Conservation (phyloP, 371 early-diverging fungal genomes). For the Mycotypha africana region DNA sequence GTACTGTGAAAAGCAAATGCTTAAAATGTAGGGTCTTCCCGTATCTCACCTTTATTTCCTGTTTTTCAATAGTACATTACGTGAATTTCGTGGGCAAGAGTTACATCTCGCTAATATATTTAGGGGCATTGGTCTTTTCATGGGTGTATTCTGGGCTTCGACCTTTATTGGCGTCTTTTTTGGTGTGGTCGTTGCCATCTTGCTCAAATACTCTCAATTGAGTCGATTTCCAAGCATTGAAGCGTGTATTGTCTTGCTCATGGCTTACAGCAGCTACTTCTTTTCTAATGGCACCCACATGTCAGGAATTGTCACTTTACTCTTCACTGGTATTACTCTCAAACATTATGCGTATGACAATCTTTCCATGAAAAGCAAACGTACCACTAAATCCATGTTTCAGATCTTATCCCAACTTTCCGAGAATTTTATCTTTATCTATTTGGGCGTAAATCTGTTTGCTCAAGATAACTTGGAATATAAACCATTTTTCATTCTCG, state of each 20-base stretch:
- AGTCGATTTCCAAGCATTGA: constrained; percentile 77
- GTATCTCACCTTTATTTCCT: no score
- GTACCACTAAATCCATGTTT: constrained; percentile 84
- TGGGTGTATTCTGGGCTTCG: constrained; percentile 79
- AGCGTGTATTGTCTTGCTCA: constrained; percentile 73
- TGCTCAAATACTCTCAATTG: constrained; percentile 76
- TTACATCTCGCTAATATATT: constrained; percentile 67
- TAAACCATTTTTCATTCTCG: constrained; percentile 69
- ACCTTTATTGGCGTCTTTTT: constrained; percentile 75
- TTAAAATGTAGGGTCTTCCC: not conserved
- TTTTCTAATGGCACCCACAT: constrained; percentile 83
- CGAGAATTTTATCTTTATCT: constrained; percentile 95
- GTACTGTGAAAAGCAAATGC: constrained; percentile 31
- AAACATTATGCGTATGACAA: constrained; percentile 93
- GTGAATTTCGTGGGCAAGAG: constrained; percentile 74
- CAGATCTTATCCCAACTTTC: constrained; percentile 85
- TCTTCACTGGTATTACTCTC: constrained; percentile 89
- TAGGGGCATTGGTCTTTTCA: constrained; percentile 68
- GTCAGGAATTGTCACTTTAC: constrained; percentile 89
- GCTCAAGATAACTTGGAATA: constrained; percentile 66
- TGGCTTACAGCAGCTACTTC: constrained; percentile 90
- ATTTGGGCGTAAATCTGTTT: constrained; percentile 89
- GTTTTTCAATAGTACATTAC: constrained; percentile 54
- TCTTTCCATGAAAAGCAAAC: constrained; percentile 67
- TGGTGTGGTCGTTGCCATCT: constrained; percentile 73